These are phyloP conservation scores for Thymus quinquecostatus DNA, from an alignment of 257 asterid genomes.

Conservation along the genomic window DNA sequence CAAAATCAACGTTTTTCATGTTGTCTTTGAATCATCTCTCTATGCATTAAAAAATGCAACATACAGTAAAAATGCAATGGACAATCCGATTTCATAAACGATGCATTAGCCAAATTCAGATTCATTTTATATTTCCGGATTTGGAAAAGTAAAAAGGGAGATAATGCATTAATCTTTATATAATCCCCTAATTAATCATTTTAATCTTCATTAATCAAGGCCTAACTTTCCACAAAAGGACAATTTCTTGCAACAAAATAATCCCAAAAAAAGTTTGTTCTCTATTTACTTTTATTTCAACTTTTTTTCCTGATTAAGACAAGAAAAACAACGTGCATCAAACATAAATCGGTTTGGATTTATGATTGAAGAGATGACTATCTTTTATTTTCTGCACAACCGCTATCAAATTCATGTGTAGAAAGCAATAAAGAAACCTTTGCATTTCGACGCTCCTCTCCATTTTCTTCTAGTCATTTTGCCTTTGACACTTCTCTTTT, in stretches of 20 bases:
- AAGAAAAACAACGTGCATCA: conserved; percentile 19
- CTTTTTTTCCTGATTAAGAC: conserved; percentile 37
- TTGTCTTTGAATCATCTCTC: too few relatives aligned
- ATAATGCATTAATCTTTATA: not conserved
- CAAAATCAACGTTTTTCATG: too few relatives aligned
- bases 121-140: not conserved
- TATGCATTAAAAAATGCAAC: too few relatives aligned
- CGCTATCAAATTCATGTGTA: conserved; percentile 36
- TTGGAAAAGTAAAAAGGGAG: not conserved
- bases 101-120: too few relatives aligned
- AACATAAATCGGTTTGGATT: conserved; percentile 8
- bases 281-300: not conserved
- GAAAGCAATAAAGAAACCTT: conserved; percentile 31
- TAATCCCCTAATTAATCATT: conserved; percentile 14
- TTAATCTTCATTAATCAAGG: not conserved
- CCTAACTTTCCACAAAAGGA: conserved; percentile 14
- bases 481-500: conserved; percentile 18
- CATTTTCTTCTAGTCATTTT: conserved; percentile 23
- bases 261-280: not conserved
- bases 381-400: conserved; percentile 59
- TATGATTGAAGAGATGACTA: conserved; percentile 53
- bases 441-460: conserved; percentile 61
- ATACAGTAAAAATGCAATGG: too few relatives aligned
- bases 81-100: too few relatives aligned
- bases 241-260: conserved; percentile 19